Base-by-base conservation (phyloP, 345 rosid genomes). In the Laguncularia racemosa region DNA sequence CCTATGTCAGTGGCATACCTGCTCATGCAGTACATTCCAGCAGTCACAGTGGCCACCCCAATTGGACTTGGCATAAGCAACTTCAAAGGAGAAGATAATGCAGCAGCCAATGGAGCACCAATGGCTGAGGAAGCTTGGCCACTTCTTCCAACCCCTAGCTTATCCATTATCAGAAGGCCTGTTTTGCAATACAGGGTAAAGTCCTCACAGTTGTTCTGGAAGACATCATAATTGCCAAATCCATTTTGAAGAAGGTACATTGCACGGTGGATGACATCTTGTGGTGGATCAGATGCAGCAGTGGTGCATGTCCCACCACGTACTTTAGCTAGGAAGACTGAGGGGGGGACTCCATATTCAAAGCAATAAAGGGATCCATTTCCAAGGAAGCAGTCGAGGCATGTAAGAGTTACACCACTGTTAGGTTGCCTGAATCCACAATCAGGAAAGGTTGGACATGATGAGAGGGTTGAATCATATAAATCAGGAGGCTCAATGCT, bases 181-280 rank as follows among this genome's bases (percentile, higher is more conserved):
- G 99, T 85, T 74, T 79, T 93, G 72, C 99, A 93, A 67, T 93
- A 93, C 49, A 93, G 68, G 4, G 99, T 88, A 57, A 89, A 93
- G 62, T 93, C 96, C 77, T 93, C 99, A 13, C 99, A 93, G 69
- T 93, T 93, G 78, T 89, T 93, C 60, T 75, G 81, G 62, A 93
- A 83, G 55, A 89, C 48, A 46, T 93, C 78, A 50, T 93, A 93
- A 67, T 84, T 85, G 21, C 99, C 99, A 55, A 93, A 93, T n/a
- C 97, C 97, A 63, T 87, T 87, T 57, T 93, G 97, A 55, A 93
- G 93, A 61, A 93, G 99, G 74, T 89, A 72, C 96, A 93, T 89
- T 63, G 99, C 91, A 54, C 97, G 70, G 56, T 87, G 90, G 65
- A 89, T 60, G n/a, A 85, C 95, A 13, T 69, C 54, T 61, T 75